Percentiles rank a stretch among this genome's conserved stretches.
phyloP scores from a whole-genome alignment of 148 eudicot genomes.

The Pharnaceum exiguum region DNA sequence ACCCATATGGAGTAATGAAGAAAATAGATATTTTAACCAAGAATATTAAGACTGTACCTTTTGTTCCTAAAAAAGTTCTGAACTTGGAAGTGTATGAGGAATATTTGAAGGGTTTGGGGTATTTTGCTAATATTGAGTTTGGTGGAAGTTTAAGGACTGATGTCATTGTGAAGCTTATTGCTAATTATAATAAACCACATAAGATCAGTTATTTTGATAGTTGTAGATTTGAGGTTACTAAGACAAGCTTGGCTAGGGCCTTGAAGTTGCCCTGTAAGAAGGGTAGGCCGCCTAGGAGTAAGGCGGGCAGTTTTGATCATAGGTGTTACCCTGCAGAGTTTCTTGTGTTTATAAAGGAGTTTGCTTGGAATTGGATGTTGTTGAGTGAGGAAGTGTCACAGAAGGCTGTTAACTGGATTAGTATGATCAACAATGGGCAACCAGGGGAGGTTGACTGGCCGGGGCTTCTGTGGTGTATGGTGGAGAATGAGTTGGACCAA shows the following conservation, averaged over 20 bases:
- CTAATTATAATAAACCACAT: slow-evolving; percentile 21
- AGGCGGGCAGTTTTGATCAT: too few relatives aligned
- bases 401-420: slow-evolving; percentile 53
- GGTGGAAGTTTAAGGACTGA: slow-evolving; percentile 47
- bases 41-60: slow-evolving; percentile 56
- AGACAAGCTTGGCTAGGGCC: slow-evolving; percentile 64
- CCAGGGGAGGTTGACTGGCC: slow-evolving; percentile 85
- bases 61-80: slow-evolving; percentile 30
- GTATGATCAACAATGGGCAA: slow-evolving; percentile 52
- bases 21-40: too few relatives aligned
- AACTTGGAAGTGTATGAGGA: slow-evolving; percentile 47
- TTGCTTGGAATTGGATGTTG: slow-evolving; percentile 71
- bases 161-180: slow-evolving; percentile 53
- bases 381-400: slow-evolving; percentile 67
- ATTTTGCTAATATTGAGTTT: slow-evolving; percentile 57
- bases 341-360: slow-evolving; percentile 45
- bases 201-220: slow-evolving; percentile 43
- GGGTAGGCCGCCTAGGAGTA: too few relatives aligned
- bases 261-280: slow-evolving; percentile 51
- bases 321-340: slow-evolving; percentile 39
- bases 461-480: slow-evolving; percentile 79
- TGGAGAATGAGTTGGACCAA: slow-evolving; percentile 71
- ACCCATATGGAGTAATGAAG: too few relatives aligned
- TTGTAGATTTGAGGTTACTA: slow-evolving; percentile 35
- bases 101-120: slow-evolving; percentile 42